Evolutionary conservation across 2,329 filamentous ascomycete genomes (phyloP), one percentile per base, ranked within the genome.

Genomic region (Metarhizium guizhouense): DNA sequence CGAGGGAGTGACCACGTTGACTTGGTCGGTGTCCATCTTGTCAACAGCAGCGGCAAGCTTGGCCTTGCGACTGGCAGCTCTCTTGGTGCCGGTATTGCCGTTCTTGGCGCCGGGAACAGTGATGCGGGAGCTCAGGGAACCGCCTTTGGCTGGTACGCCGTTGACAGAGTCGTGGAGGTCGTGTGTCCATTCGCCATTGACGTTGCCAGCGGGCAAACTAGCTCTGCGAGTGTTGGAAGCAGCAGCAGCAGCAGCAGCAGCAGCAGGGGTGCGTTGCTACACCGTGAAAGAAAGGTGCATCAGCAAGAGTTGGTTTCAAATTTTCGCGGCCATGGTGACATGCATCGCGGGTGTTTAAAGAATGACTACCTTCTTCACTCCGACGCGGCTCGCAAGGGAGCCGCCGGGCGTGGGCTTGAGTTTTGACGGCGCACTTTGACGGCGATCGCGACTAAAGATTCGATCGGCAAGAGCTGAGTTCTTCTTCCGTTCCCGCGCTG

Each of bases 151-250:
- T 6, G 58, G 25, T 36, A 59, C 64, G 62, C 62, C 67, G 61
- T 63, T 75, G 57, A 75, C 66, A 61, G 73, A 61, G 60, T 72
- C 70, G 68, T 89, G 84, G 3, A 88, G 76, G 62, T 89, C 86
- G 67, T 88, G 85, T 10, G 83, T 84, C 86, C 85, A 89, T 70
- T 86, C 84, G 60, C 79, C 78, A 62, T 87, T 77, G 67, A 87
- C 79, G 67, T 83, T 81, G 59, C 80, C 78, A 14, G 73, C 65
- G 34, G 76, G 72, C 34, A 68, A 59, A 51, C 65, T 68, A 32
- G 67, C 63, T 60, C 74, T 71, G 29, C 62, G 59, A 11, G 49
- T 25, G 34, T 49, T 36, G 47, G 55, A 36, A 8, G 49, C 49
- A 34, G 47, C 25, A 34, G 47, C 25, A 34, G 47, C 16, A 3